These are phyloP conservation scores for Colletotrichum gigasporum DNA, from an alignment of 2,329 filamentous ascomycete species.

Conservation along the genomic window DNA sequence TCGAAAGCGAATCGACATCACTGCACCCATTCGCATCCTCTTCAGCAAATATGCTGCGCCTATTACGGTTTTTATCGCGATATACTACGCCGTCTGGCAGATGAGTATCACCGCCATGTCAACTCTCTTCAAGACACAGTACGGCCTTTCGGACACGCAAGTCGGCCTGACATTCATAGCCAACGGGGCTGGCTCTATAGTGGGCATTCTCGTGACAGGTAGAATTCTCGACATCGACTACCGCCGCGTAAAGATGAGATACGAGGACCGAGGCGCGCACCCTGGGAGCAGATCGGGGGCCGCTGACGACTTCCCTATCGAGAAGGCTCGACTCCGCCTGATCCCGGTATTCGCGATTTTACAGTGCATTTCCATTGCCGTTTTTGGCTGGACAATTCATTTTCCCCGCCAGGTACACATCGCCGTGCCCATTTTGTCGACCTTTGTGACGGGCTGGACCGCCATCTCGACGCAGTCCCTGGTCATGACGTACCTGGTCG, in stretches of 20 bases:
- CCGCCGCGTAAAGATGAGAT: slow-evolving; percentile 46
- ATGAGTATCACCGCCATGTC: slow-evolving; percentile 65
- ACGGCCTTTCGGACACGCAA: slow-evolving; percentile 53
- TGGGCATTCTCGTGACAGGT: slow-evolving; percentile 61
- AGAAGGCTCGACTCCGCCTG: slow-evolving; percentile 60
- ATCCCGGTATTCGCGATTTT: slow-evolving; percentile 54
- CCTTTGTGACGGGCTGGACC: slow-evolving; percentile 62
- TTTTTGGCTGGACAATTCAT: slow-evolving; percentile 64
- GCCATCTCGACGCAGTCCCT: slow-evolving; percentile 57
- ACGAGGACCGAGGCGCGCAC: not conserved
- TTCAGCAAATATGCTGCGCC: slow-evolving; percentile 51
- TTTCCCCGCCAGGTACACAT: slow-evolving; percentile 53
- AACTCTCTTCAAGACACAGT: slow-evolving; percentile 53
- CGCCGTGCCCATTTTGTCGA: slow-evolving; percentile 57
- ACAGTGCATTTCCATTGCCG: slow-evolving; percentile 55
- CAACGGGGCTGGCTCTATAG: slow-evolving; percentile 63
- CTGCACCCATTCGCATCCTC: slow-evolving; percentile 57
- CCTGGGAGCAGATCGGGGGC: not conserved
- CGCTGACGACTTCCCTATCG: slow-evolving; percentile 52
- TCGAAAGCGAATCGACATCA: slow-evolving; percentile 51
- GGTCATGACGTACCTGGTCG: slow-evolving; percentile 62
- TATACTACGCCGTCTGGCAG: slow-evolving; percentile 64
- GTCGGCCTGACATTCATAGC: slow-evolving; percentile 63
- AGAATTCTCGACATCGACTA: slow-evolving; percentile 64
- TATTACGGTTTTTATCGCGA: slow-evolving; percentile 56